phyloP scores from a whole-genome alignment of 2,329 filamentous ascomycete genomes.

The Sporothrix brasiliensis region DNA sequence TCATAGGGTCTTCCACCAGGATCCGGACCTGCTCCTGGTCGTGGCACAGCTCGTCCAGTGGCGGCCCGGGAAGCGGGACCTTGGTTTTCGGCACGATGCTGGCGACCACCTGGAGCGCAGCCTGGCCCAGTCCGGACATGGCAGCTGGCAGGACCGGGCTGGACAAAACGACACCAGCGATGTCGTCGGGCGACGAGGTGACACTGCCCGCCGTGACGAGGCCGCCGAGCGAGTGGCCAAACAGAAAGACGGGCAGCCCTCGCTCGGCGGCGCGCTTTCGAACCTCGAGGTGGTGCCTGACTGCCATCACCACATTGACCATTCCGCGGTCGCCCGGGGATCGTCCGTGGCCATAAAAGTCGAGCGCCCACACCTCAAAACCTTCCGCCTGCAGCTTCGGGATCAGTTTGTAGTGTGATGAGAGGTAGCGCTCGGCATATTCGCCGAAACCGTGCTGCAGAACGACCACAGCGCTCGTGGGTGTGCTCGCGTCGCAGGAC shows the following conservation, averaged over 20 bases:
- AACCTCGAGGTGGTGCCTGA: constrained; percentile 1
- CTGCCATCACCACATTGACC: neutral
- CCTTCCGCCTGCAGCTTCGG: neutral
- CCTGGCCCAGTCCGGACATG: neutral
- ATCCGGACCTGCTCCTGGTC: neutral
- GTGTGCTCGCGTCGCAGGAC: neutral
- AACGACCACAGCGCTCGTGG: neutral
- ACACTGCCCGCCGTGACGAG: constrained; percentile 7
- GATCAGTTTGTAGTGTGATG: neutral
- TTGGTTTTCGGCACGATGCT: neutral
- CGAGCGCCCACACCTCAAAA: constrained; percentile 16
- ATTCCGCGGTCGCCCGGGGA: constrained; percentile 6
- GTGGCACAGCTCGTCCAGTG: constrained; percentile 8
- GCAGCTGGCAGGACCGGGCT: neutral
- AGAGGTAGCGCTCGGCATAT: constrained; percentile 15
- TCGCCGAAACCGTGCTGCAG: constrained; percentile 11
- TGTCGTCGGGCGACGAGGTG: neutral
- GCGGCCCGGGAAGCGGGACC: neutral
- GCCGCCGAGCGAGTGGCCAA: constrained; percentile 11
- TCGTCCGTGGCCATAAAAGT: constrained; percentile 11
- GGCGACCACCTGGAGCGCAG: neutral
- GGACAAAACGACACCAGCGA: neutral
- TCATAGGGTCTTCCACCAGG: neutral
- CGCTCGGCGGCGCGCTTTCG: neutral
- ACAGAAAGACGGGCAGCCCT: constrained; percentile 1